Conservation (phyloP, 106 monocot species). For the Alisma plantagoaquatica region DNA sequence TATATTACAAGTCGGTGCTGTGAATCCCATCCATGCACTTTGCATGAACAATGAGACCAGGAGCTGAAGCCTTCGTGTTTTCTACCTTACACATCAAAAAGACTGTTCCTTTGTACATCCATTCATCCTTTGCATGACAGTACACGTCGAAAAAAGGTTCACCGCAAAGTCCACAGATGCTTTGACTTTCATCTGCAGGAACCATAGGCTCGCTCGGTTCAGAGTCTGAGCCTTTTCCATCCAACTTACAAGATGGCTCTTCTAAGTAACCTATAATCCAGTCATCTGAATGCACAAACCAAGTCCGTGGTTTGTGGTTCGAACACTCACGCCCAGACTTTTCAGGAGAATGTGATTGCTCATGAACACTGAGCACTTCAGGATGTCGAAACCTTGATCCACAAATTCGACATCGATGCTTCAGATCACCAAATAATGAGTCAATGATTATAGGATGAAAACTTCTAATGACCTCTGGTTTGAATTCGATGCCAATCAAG, state of each 20-base stretch:
- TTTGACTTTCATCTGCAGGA: constrained; percentile 84
- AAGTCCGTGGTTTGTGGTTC: constrained; percentile 32
- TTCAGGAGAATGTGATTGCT: constrained; percentile 41
- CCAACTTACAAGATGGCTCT: constrained; percentile 1
- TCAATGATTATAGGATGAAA: constrained; percentile 50
- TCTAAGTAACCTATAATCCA: constrained; percentile 22
- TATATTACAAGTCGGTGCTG: no score
- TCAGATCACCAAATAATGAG: constrained; percentile 50
- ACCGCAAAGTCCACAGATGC: constrained; percentile 80
- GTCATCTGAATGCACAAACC: constrained; percentile 32
- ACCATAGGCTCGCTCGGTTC: constrained; percentile 54
- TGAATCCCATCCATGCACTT: no score
- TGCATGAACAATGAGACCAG: constrained; percentile 59
- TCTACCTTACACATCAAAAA: constrained; percentile 25
- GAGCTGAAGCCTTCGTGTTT: constrained; percentile 7
- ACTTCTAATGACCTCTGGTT: constrained; percentile 49
- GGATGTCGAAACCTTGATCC: constrained; percentile 41
- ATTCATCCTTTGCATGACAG: constrained; percentile 52
- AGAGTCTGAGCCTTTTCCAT: not conserved
- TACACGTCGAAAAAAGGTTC: constrained; percentile 86
- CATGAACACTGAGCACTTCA: constrained; percentile 41
- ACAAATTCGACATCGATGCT: constrained; percentile 55
- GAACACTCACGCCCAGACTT: constrained; percentile 4
- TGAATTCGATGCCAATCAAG: constrained; percentile 59
- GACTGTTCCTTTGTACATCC: constrained; percentile 82